A percentile compares a stretch with the other conserved stretches of the same genome.
Evolutionary conservation across 163 green algal genomes (phyloP).

Genomic region (Volvox carteri): DNA sequence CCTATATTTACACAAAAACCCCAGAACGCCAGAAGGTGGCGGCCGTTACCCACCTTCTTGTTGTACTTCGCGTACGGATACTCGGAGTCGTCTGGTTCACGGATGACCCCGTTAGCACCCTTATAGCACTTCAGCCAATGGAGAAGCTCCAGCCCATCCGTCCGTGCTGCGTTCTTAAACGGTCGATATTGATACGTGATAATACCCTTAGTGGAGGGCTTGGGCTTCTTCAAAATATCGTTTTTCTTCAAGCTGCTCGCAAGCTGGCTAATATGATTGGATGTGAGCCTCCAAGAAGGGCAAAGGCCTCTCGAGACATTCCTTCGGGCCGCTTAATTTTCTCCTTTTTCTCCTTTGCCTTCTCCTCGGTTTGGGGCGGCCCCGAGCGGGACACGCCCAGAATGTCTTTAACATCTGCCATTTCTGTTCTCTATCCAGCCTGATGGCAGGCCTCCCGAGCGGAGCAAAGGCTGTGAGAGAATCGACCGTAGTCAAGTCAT

Average conservation of each 20-base stretch:
- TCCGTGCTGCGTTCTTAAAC: slow-evolving; percentile 88
- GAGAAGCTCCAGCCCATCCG: slow-evolving; percentile 86
- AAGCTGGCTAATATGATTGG: slow-evolving; percentile 85
- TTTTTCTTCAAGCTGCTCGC: slow-evolving; percentile 77
- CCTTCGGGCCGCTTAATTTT: slow-evolving; percentile 88
- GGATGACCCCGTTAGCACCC: slow-evolving; percentile 78
- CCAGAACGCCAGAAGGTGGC: no score
- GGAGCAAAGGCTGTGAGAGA: not conserved
- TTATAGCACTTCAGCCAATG: slow-evolving; percentile 95
- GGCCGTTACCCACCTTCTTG: slow-evolving; percentile 89
- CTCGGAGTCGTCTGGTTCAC: slow-evolving; percentile 78
- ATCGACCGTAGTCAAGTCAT: slow-evolving; percentile 25
- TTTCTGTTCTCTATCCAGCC: no score
- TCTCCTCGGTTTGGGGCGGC: slow-evolving; percentile 53
- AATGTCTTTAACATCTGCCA: slow-evolving; percentile 94
- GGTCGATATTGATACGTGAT: slow-evolving; percentile 81
- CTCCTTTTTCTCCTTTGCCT: slow-evolving; percentile 75
- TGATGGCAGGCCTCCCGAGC: no score
- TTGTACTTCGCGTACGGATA: slow-evolving; percentile 97
- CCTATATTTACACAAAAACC: no score
- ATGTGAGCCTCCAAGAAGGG: slow-evolving; percentile 85
- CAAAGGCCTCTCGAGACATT: slow-evolving; percentile 95
- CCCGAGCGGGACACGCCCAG: slow-evolving; percentile 79
- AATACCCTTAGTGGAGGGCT: slow-evolving; percentile 71
- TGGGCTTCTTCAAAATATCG: slow-evolving; percentile 83